phyloP scores from a whole-genome alignment of 176 grass and related monocot genomes.

The Poa pratensis region DNA sequence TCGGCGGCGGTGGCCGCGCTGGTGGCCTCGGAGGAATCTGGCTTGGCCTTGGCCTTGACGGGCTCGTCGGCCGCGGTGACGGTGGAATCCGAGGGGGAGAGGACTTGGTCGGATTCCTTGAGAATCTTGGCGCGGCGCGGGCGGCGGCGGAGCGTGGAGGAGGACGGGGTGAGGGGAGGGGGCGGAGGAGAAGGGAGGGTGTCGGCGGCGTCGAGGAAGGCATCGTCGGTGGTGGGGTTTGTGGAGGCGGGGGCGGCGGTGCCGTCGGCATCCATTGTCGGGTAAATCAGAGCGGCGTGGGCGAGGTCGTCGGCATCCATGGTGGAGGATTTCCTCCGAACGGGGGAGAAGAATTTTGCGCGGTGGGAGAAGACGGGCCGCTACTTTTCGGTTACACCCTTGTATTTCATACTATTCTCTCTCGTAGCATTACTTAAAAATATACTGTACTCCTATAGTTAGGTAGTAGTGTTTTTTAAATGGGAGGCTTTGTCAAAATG shows the following conservation, averaged over 20 bases:
- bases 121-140: conserved; percentile 18
- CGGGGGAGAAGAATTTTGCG: not conserved
- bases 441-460: too few species aligned
- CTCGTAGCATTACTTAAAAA: too few species aligned
- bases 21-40: conserved; percentile 32
- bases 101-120: not conserved
- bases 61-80: conserved; percentile 36
- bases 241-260: not conserved
- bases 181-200: conserved; percentile 15
- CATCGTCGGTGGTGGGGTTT: not conserved
- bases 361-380: conserved; percentile 7
- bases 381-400: conserved; percentile 26
- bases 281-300: not conserved
- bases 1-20: conserved; percentile 38
- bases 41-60: conserved; percentile 22
- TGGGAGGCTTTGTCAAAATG: too few species aligned
- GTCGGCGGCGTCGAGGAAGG: conserved; percentile 57
- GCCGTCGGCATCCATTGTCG: conserved; percentile 44
- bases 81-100: conserved; percentile 14
- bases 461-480: too few species aligned
- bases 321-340: conserved; percentile 10
- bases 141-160: conserved; percentile 51
- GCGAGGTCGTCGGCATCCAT: not conserved
- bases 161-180: conserved; percentile 4
- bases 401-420: not conserved